phyloP scores from a whole-genome alignment of 106 monocot species.

The Phalaenopsis equestris region DNA sequence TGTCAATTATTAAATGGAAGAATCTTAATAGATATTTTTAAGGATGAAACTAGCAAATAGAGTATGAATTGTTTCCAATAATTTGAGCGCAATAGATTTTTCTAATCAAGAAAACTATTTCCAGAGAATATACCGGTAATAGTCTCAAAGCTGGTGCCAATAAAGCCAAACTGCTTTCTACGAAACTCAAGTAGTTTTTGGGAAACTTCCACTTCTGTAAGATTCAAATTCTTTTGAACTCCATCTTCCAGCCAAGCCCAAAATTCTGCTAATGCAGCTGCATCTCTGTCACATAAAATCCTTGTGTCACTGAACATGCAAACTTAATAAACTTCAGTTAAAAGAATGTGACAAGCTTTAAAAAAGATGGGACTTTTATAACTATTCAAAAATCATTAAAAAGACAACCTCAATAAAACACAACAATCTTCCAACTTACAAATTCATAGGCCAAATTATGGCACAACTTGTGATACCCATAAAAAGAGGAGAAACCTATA shows the following conservation, averaged over 20 bases:
- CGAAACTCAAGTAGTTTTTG: constrained; percentile 82
- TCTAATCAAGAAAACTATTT: background rate
- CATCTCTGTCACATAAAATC: constrained; percentile 55
- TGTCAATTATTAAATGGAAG: background rate
- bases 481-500: background rate
- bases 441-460: background rate
- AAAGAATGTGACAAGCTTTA: background rate
- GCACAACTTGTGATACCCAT: background rate
- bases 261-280: constrained; percentile 83
- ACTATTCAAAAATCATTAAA: background rate
- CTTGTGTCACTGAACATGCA: constrained; percentile 3
- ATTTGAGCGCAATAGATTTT: background rate
- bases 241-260: constrained; percentile 91
- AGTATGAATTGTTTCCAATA: background rate
- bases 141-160: constrained; percentile 94
- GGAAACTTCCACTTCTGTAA: constrained; percentile 79
- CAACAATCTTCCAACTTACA: background rate
- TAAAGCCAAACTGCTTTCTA: constrained; percentile 75
- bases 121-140: constrained; percentile 64
- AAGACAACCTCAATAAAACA: background rate
- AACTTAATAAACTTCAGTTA: background rate
- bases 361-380: background rate
- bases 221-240: constrained; percentile 26
- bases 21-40: background rate
- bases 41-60: background rate